A percentile compares a stretch with the other conserved stretches of the same genome.
These are phyloP conservation scores for Odontarrhena argentea DNA, from an alignment of 345 rosid species.

Conservation along the genomic window DNA sequence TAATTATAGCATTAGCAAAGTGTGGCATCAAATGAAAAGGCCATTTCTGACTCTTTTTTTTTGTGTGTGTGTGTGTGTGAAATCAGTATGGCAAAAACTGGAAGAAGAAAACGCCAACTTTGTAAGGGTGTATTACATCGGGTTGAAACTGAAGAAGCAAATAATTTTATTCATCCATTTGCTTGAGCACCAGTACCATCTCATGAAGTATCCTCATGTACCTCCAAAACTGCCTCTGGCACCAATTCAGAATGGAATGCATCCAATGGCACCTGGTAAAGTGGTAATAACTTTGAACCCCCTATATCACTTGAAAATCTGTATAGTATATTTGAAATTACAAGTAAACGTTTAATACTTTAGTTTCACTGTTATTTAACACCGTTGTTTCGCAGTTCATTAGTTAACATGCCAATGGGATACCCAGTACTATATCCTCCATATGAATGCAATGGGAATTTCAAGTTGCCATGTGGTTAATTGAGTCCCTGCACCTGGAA, in stretches of 20 bases:
- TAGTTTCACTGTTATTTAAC: constrained; percentile 30
- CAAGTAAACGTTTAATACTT: background rate
- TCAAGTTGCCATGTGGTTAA: constrained; percentile 96
- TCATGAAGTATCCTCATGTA: constrained; percentile 79
- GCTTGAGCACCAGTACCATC: constrained; percentile 89
- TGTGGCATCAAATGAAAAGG: constrained; percentile 6
- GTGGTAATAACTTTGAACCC: constrained; percentile 37
- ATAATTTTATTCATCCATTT: constrained; percentile 84
- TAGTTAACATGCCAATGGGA: constrained; percentile 94
- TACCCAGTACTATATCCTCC: constrained; percentile 94
- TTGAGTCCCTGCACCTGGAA: constrained; percentile 94
- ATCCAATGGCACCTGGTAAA: constrained; percentile 84
- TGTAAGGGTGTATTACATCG: constrained; percentile 90
- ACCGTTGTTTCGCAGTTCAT: constrained; percentile 56
- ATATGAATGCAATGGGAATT: constrained; percentile 81
- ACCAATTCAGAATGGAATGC: constrained; percentile 86
- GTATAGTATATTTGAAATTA: background rate
- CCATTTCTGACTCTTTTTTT: background rate
- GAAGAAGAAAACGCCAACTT: constrained; percentile 97
- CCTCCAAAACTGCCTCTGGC: constrained; percentile 81
- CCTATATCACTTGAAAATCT: constrained; percentile 16
- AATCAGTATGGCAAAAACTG: constrained; percentile 66
- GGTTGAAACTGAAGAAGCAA: constrained; percentile 92
- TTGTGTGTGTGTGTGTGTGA: no score
- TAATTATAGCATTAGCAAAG: constrained; percentile 11